Base-by-base conservation (phyloP, 2,329 filamentous ascomycete species). In the Trichoderma gracile region DNA sequence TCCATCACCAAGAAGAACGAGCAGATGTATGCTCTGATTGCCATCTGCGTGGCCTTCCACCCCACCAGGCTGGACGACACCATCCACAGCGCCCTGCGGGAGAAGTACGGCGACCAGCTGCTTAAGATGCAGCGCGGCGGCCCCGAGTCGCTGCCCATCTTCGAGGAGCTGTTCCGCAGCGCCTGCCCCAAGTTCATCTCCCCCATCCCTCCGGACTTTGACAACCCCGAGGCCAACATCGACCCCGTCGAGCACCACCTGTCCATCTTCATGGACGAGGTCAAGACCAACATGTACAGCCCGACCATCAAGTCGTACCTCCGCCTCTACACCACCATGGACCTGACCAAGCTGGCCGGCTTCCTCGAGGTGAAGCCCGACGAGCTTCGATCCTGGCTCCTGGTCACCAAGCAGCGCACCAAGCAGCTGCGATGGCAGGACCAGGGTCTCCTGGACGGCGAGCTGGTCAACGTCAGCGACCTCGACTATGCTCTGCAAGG, bases 151-250 rank as follows among this genome's bases (percentile, higher is more conserved):
- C 91, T 99, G 27, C 94, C 93, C 70, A 89, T 99, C 74, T 99
- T 97, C 74, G 95, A 98, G 85, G 95, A 98, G 84, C 89, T 99
- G 72, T 99, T 99, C 91, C 89, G 91, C 75, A 85, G 89, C 68
- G 91, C 95, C n/a, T 98, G 95, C 88, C 95, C 95, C 79, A 98
- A 97, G 84, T 99, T 99, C 86, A 99, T 99, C 85, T 96, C 90
- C 68, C 95, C 95, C 58, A 95, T 95, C 19, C 92, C 93, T 65
- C 95, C 95, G 60, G 93, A 99, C 82, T 99, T 99, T 78, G 95
- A 98, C 77, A 94, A 96, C 85, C 93, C 95, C 68, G 89, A 93
- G 79, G 81, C 93, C 80, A 99, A 99, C 84, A 85, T 98, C 73
- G 95, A 99, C 81, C 95, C 95, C 49, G 87, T 97, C 70, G 94